Evolutionary conservation across 2,329 filamentous ascomycete genomes (phyloP).

Genomic region (Phoma sp.): DNA sequence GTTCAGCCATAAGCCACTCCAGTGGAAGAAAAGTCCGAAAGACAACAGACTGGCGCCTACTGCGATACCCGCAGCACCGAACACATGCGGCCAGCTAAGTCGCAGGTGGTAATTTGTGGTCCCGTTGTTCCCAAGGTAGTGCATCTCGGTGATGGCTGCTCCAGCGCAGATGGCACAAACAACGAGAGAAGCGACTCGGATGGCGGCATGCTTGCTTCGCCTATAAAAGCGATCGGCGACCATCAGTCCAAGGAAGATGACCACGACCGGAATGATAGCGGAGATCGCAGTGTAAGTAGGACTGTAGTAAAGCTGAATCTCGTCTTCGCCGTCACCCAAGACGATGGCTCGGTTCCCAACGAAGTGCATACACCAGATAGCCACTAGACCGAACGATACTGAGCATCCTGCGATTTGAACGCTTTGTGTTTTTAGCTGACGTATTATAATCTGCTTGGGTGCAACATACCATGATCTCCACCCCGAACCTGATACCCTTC

Average conservation of each 20-base stretch:
- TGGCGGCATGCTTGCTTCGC: constrained; percentile 31
- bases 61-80: constrained; percentile 75
- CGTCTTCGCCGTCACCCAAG: constrained; percentile 64
- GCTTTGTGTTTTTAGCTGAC: constrained; percentile 32
- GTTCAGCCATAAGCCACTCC: constrained; percentile 77
- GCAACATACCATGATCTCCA: constrained; percentile 43
- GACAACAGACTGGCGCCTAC: constrained; percentile 73
- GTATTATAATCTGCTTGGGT: constrained; percentile 27
- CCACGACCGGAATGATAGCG: constrained; percentile 79
- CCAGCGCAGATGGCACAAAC: constrained; percentile 74
- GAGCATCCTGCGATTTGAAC: constrained; percentile 51
- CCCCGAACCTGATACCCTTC: constrained; percentile 66
- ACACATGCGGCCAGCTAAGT: constrained; percentile 66
- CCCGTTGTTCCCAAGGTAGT: constrained; percentile 85
- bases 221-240: constrained; percentile 60
- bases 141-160: constrained; percentile 80
- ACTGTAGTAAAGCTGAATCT: constrained; percentile 77
- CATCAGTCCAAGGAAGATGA: constrained; percentile 75
- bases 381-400: constrained; percentile 55
- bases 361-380: constrained; percentile 71
- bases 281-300: constrained; percentile 75
- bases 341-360: constrained; percentile 82
- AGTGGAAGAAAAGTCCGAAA: constrained; percentile 78
- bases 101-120: constrained; percentile 76
- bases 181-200: constrained; percentile 46